Evolutionary conservation across 805 yeast genomes (phyloP).

Genomic region (Tetrapisispora iriomotensis): DNA sequence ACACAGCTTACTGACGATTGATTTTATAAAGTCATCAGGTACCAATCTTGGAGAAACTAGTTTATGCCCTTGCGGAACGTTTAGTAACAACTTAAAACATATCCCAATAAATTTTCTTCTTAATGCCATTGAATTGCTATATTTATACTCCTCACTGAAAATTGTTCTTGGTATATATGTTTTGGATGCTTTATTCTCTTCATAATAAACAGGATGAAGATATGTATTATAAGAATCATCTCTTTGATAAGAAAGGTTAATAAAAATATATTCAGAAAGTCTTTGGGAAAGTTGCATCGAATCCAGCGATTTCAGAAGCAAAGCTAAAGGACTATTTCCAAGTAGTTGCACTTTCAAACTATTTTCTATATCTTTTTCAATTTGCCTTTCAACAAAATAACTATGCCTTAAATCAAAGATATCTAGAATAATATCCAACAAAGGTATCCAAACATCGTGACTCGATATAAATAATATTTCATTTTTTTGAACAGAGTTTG

Average conservation of each 20-base stretch:
- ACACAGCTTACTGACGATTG: conserved; percentile 9
- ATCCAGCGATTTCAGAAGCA: conserved; percentile 10
- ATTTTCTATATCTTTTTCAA: conserved; percentile 1
- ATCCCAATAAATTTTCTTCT: conserved; percentile 14
- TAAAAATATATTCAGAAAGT: conserved; percentile 16
- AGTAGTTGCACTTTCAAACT: conserved; percentile 9
- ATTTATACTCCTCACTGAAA: conserved; percentile 9
- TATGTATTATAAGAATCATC: conserved; percentile 3
- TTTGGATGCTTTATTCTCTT: conserved; percentile 10
- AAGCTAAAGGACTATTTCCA: conserved; percentile 16
- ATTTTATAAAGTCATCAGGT: conserved; percentile 8
- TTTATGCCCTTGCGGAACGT: conserved; percentile 14
- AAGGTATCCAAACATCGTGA: conserved; percentile 22
- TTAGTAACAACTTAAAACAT: conserved; percentile 12
- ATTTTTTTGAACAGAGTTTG: conserved; percentile 12
- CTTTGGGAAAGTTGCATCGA: conserved; percentile 9
- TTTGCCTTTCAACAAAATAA: conserved; percentile 17
- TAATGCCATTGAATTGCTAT: conserved; percentile 13
- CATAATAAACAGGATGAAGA: conserved; percentile 15
- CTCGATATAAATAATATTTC: conserved; percentile 9
- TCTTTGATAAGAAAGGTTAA: conserved; percentile 8
- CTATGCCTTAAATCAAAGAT: conserved; percentile 19
- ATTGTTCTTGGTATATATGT: conserved; percentile 11
- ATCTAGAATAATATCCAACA: conserved; percentile 15
- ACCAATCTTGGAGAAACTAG: conserved; percentile 10